phyloP scores from a whole-genome alignment of 75 land plant species.

The Azolla pinnata region DNA sequence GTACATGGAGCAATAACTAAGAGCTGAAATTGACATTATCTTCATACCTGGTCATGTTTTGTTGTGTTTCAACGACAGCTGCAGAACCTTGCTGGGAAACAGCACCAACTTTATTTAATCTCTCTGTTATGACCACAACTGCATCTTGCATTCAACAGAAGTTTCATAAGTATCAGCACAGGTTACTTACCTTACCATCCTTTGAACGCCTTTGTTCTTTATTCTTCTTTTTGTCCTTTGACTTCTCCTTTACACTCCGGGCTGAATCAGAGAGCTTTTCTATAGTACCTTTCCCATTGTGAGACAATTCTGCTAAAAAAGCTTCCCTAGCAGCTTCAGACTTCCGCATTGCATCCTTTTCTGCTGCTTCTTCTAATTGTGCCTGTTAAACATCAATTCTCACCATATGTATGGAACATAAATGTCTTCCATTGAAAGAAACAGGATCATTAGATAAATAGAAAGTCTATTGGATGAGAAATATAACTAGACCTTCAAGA shows the following conservation, averaged over 20 bases:
- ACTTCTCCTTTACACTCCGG: slow-evolving; percentile 40
- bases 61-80: background rate
- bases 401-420: no score
- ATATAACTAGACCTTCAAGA: slow-evolving; percentile 52
- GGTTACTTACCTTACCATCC: slow-evolving; percentile 51
- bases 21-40: no score
- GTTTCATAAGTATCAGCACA: background rate
- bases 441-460: background rate
- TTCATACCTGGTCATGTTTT: background rate
- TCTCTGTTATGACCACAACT: no score
- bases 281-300: slow-evolving; percentile 40
- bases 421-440: no score
- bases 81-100: background rate
- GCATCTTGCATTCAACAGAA: slow-evolving; percentile 5
- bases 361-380: slow-evolving; percentile 59
- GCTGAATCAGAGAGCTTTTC: slow-evolving; percentile 32
- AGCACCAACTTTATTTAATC: no score
- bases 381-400: slow-evolving; percentile 35
- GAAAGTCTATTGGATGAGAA: background rate
- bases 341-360: slow-evolving; percentile 72
- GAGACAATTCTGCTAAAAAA: slow-evolving; percentile 77
- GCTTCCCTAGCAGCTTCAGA: slow-evolving; percentile 87
- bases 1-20: no score
- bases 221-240: slow-evolving; percentile 69
- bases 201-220: slow-evolving; percentile 48